These are phyloP conservation scores for Echium plantagineum DNA, from an alignment of 257 asterid species.

Conservation along the genomic window DNA sequence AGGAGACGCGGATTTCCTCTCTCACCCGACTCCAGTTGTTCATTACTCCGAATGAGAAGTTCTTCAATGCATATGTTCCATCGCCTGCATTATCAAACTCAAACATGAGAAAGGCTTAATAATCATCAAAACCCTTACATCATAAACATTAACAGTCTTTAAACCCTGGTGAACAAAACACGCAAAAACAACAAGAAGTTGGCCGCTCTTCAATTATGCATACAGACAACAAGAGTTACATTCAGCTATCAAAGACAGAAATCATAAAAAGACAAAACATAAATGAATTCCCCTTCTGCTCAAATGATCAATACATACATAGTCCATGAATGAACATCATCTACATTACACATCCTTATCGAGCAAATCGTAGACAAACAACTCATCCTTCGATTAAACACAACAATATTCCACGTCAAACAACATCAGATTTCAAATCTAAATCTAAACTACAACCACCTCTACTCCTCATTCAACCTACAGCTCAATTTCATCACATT, in stretches of 20 bases:
- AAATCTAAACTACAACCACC: neutral
- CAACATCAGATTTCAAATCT: neutral
- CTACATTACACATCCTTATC: neutral
- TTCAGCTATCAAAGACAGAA: too few relatives aligned
- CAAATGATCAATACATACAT: neutral
- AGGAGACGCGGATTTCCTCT: conserved; percentile 84
- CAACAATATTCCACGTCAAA: neutral
- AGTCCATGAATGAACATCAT: neutral
- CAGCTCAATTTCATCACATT: too few relatives aligned
- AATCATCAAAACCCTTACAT: neutral
- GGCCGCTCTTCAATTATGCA: neutral
- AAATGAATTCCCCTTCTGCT: neutral
- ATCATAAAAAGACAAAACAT: too few relatives aligned
- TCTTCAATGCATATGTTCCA: conserved; percentile 99
- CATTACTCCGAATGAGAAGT: conserved; percentile 78
- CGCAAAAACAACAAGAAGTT: neutral
- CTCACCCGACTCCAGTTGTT: conserved; percentile 83
- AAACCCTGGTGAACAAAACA: neutral
- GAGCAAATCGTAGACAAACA: neutral
- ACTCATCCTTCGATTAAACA: too few relatives aligned
- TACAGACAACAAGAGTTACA: neutral
- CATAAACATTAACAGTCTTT: neutral
- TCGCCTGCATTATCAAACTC: conserved; percentile 40
- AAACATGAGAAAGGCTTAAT: neutral
- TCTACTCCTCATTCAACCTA: neutral